phyloP scores from a whole-genome alignment of 108 stramenopile genomes.

The Chaetoceros tenuissimus region DNA sequence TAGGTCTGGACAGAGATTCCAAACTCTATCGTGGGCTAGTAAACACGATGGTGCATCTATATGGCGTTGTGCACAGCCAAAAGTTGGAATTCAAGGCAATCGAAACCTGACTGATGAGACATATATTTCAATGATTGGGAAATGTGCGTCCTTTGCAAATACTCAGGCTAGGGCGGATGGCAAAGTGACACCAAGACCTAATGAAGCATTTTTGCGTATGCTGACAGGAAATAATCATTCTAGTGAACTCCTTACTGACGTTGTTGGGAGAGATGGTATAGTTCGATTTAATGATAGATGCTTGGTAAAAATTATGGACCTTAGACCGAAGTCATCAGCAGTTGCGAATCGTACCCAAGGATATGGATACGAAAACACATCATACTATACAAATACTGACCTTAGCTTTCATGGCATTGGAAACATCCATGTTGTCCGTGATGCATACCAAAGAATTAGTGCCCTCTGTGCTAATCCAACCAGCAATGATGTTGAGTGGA shows the following conservation, averaged over 20 bases:
- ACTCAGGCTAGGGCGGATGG: conserved; percentile 16
- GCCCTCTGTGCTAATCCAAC: conserved; percentile 40
- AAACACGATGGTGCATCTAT: conserved; percentile 66
- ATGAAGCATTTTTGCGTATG: conserved; percentile 34
- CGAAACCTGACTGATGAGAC: conserved; percentile 80
- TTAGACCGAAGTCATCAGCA: conserved; percentile 75
- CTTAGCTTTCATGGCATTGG: conserved; percentile 79
- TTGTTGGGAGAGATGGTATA: conserved; percentile 1
- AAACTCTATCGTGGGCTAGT: conserved; percentile 84
- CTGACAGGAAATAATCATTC: conserved; percentile 40
- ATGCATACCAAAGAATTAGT: conserved; percentile 67
- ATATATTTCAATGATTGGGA: conserved; percentile 60
- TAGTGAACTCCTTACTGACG: conserved; percentile 34
- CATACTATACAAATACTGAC: conserved; percentile 66
- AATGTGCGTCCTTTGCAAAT: conserved; percentile 63
- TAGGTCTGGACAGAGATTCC: conserved; percentile 82
- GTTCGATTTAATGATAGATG: conserved; percentile 16
- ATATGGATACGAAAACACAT: conserved; percentile 87
- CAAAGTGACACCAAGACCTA: conserved; percentile 3
- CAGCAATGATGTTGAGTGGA: conserved; percentile 53
- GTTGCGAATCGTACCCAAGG: conserved; percentile 83
- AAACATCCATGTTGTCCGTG: conserved; percentile 86
- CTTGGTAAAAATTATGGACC: conserved; percentile 80
- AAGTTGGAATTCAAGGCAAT: conserved; percentile 90
- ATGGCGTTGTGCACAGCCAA: conserved; percentile 94